A percentile compares a stretch with the other conserved stretches of the same genome.
Evolutionary conservation across 345 rosid genomes (phyloP).

Genomic region (Noccaea caerulescens): DNA sequence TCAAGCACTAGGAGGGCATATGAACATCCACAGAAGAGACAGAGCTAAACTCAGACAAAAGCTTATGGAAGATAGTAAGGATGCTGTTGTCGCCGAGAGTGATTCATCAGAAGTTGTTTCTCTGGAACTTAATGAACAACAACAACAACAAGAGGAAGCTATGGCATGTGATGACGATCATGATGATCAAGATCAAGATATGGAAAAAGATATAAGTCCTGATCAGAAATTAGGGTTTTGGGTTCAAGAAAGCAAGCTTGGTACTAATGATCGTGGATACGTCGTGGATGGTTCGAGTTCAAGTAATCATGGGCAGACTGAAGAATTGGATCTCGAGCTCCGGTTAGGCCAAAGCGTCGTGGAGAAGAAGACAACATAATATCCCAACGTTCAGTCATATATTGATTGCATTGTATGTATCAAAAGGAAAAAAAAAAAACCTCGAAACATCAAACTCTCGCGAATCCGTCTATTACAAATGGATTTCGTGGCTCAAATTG

Average conservation of each 20-base stretch:
- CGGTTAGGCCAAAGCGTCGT: conserved; percentile 42
- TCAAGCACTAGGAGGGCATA: conserved; percentile 93
- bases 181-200: conserved; percentile 18
- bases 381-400: conserved; percentile 2
- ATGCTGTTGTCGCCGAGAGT: conserved; percentile 26
- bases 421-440: background rate
- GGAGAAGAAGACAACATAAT: conserved; percentile 37
- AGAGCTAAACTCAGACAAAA: conserved; percentile 67
- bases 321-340: conserved; percentile 46
- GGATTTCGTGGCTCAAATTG: conserved; percentile 32
- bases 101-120: conserved; percentile 32
- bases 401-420: conserved; percentile 33
- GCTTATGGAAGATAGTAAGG: conserved; percentile 39
- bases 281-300: conserved; percentile 37
- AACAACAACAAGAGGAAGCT: conserved; percentile 19
- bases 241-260: conserved; percentile 22
- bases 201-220: conserved; percentile 20
- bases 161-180: conserved; percentile 24
- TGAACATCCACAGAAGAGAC: conserved; percentile 90
- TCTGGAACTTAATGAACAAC: conserved; percentile 33
- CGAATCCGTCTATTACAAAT: conserved; percentile 37
- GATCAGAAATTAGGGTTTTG: conserved; percentile 32
- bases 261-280: conserved; percentile 23
- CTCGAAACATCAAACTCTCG: conserved; percentile 17
- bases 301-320: conserved; percentile 25